phyloP scores from a whole-genome alignment of 306 rosid genomes.

The Senna tora region DNA sequence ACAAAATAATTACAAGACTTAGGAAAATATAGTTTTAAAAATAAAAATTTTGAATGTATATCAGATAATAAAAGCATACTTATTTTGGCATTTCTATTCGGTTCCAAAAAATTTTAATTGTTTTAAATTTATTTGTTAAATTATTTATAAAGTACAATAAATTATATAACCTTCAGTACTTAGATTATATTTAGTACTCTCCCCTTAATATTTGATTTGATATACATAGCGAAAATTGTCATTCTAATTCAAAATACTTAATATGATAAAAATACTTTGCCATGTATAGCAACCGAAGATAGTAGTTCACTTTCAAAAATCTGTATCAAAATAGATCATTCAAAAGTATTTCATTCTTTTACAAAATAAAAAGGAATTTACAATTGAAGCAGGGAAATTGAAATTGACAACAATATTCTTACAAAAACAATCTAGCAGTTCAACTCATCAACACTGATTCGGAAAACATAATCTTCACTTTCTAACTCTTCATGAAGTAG shows the following conservation, averaged over 20 bases:
- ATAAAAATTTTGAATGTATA: too few relatives aligned
- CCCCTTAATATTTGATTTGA: too few relatives aligned
- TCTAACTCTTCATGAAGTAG: slow-evolving; percentile 85
- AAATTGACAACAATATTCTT: slow-evolving; percentile 11
- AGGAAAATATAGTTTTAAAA: too few relatives aligned
- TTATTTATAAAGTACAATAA: too few relatives aligned
- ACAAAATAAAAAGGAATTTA: slow-evolving; percentile 2
- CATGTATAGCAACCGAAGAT: slow-evolving; percentile 3
- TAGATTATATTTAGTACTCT: too few relatives aligned
- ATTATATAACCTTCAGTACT: too few relatives aligned
- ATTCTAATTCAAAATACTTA: too few relatives aligned
- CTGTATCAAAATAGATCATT: slow-evolving; percentile 12
- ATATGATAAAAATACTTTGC: neutral
- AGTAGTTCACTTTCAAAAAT: slow-evolving; percentile 24
- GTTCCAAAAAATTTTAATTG: neutral
- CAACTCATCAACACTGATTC: slow-evolving; percentile 73
- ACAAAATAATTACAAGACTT: neutral
- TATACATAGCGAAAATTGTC: too few relatives aligned
- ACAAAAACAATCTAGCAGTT: slow-evolving; percentile 41
- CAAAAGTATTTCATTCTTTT: slow-evolving; percentile 14
- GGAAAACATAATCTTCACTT: slow-evolving; percentile 76
- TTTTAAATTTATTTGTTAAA: too few relatives aligned
- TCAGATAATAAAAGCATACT: neutral
- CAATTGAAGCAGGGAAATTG: slow-evolving; percentile 26
- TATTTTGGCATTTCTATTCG: neutral